Base-by-base conservation (phyloP, 371 early-diverging fungal species). In the Apophysomyces variabilis region DNA sequence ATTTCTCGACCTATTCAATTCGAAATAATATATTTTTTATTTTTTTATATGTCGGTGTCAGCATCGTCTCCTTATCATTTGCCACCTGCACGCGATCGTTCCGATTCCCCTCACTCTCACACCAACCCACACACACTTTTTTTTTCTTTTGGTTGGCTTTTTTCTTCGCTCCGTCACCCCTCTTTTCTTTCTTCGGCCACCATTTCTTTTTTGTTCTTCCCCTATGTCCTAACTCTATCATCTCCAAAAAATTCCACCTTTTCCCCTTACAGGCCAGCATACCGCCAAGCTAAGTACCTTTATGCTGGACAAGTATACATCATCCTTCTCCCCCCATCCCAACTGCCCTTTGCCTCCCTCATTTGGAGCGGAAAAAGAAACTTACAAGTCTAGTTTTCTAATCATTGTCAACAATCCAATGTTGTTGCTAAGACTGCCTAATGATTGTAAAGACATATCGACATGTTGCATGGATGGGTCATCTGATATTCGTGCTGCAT, bases 1-100 rank as follows among this genome's bases (percentile, higher is more conserved):
- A 66, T 92, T 92, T 58, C 86, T 80, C 59, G 73, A 73, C 32
- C 79, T 78, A 67, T n/a, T 57, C 18, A 60, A 57, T 26, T 26
- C 32, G 32, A 26, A 26, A 26, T 26, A 26, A 26, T 26, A 26
- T 26, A 26, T 26, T 26, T 26, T 26, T 26, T 26, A 26, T 26
- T 26, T 44, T 38, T 41, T 41, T 39, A 16, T 37, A 38, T 21
- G 39, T 63, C 44, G 44, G 57, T 63, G 63, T 26, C 44, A 38
- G 50, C 50, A 47, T 36, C 38, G 21, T 36, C 26, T 50, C 43
- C 43, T 44, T 61, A 46, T 61, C 43, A 37, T 43, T 61, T 45
- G 47, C 54, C 54, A 50, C 54, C 54, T 50, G 54, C 54, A 50
- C 54, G 54, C 54, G 54, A 50, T 50, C 54, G 21, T 50, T 50